Percentiles rank a stretch among this genome's conserved stretches.
Conservation (phyloP, 495 filamentous ascomycete genomes). For the Bacidia gigantensis region DNA sequence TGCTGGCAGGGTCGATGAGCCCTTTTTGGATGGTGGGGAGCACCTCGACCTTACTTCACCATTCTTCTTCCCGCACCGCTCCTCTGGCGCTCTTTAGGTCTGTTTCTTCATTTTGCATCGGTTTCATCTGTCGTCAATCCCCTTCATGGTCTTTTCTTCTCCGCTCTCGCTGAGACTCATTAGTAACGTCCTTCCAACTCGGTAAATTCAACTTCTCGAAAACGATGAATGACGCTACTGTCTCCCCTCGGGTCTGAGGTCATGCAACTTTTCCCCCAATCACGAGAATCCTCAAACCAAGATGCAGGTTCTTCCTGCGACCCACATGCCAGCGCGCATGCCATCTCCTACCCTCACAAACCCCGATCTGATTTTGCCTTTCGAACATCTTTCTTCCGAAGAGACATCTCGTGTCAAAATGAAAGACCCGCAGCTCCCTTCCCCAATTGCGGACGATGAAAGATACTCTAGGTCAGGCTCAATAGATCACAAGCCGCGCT, state of each 20-base stretch:
- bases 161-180: background rate
- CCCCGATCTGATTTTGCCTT: constrained; percentile 84
- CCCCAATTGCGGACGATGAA: constrained; percentile 4
- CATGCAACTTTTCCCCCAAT: no score
- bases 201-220: no score
- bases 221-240: no score
- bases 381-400: constrained; percentile 33
- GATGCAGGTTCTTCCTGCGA: constrained; percentile 8
- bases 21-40: background rate
- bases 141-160: background rate
- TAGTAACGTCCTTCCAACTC: background rate
- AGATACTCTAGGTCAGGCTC: constrained; percentile 5
- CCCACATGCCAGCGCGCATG: constrained; percentile 16
- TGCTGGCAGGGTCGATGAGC: background rate
- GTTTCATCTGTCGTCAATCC: background rate
- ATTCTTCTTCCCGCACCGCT: background rate
- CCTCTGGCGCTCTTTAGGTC: background rate
- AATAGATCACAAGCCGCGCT: constrained; percentile 6
- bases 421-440: constrained; percentile 5
- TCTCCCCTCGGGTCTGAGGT: no score
- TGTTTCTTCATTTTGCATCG: background rate
- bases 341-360: constrained; percentile 82
- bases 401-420: constrained; percentile 7
- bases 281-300: background rate
- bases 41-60: no score